Evolutionary conservation across 2,329 filamentous ascomycete species (phyloP), one percentile per base, ranked within the genome.

Genomic region (Colletotrichum tofieldiae): DNA sequence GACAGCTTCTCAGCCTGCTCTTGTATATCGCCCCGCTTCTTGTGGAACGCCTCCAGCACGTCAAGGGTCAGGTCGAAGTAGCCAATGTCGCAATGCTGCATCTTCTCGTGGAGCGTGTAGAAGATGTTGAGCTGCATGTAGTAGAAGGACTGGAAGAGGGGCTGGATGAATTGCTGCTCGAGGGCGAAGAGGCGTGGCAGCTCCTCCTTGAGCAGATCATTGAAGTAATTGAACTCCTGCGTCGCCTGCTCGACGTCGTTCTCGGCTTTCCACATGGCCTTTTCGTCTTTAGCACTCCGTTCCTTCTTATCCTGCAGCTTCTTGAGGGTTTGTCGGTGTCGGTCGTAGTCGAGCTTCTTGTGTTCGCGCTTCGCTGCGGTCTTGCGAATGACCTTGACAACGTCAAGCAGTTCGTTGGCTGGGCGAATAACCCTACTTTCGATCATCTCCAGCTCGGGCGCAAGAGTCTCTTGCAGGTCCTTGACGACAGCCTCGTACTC

Each of bases 41-140:
- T 89, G 78, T 93, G 87, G 81, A 97, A 99, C 16, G 94, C 95
- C 75, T 96, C 96, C 81, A 98, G 94, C 54, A 99, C 93, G 78
- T 97, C 95, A 41, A 94, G 88, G 1, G 93, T 94, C 63, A 99
- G 89, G 82, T 99, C 94, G 82, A 99, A 99, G 84, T 99, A 99
- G 73, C 95, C 95, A 80, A 99, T 99, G 79, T 98, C 95, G 81
- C 97, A 95, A 76, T 89, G 91, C 85, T 99, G 96, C 96, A 99
- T 99, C 84, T 93, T 94, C 84, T 98, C 96, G 82, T 99, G 96
- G 65, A 99, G 88, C 1, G 96, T 99, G 84, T 99, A 99, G 83
- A 98, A 99, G 75, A 99, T 94, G 83, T 99, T 99, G 75, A 99
- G 90, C 83, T 99, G 96, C 96, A 99, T 99, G 87, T 98, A 99